Conservation (phyloP, 1,139 yeast species). For the Nakaseomyces sp. region DNA sequence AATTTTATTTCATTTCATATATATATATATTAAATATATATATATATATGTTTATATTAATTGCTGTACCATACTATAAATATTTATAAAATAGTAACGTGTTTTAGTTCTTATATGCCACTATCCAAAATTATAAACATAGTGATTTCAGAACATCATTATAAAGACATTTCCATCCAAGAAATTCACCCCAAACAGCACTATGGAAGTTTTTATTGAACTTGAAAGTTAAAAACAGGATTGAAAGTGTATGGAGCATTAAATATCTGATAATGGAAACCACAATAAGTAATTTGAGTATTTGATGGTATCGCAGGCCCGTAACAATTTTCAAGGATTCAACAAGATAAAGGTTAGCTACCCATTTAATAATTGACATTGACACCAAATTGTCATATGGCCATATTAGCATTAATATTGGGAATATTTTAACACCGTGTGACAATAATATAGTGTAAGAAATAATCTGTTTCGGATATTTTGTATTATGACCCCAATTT, state of each 20-base stretch:
- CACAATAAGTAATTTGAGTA: constrained; percentile 26
- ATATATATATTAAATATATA: no score
- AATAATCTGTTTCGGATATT: constrained; percentile 30
- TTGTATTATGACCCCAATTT: constrained; percentile 35
- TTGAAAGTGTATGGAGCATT: constrained; percentile 20
- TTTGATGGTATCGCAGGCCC: constrained; percentile 35
- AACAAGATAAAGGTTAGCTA: constrained; percentile 53
- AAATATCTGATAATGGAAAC: constrained; percentile 20
- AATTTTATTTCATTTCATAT: no score
- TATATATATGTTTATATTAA: no score
- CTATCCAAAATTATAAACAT: neutral
- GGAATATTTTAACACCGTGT: constrained; percentile 71
- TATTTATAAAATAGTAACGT: no score
- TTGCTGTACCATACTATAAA: no score
- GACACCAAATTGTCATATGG: constrained; percentile 78
- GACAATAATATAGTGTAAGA: constrained; percentile 66
- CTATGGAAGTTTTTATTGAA: constrained; percentile 9
- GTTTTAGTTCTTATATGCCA: neutral
- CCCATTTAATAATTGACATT: constrained; percentile 48
- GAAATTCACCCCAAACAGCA: constrained; percentile 19
- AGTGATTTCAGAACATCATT: neutral
- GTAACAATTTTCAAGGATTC: constrained; percentile 60
- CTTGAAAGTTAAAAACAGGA: constrained; percentile 8
- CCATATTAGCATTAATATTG: constrained; percentile 95
- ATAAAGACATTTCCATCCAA: neutral